Evolutionary conservation across 495 filamentous ascomycete species (phyloP).

Genomic region (Xylaria cubensis): DNA sequence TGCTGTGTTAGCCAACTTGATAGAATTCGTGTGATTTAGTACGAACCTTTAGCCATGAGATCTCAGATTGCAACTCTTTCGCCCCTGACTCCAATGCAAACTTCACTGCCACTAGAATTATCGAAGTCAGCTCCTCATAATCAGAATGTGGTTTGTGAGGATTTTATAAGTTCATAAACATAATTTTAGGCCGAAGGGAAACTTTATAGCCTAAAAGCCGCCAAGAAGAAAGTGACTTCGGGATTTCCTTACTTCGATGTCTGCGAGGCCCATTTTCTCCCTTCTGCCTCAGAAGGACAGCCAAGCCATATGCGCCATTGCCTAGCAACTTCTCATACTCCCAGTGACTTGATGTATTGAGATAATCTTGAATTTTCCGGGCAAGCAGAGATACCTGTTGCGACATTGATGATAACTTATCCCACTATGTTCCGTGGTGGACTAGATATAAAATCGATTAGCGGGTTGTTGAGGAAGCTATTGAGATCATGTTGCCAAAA

Average conservation of each 20-base stretch:
- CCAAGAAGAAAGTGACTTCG: not conserved
- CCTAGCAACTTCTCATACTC: constrained; percentile 16
- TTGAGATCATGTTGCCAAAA: not conserved
- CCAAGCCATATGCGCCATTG: constrained; percentile 3
- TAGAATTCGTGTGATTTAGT: not conserved
- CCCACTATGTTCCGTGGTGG: not conserved
- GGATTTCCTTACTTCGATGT: constrained; percentile 15
- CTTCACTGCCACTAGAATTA: constrained; percentile 14
- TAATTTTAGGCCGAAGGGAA: not conserved
- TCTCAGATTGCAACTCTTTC: constrained; percentile 1
- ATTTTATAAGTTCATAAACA: not conserved
- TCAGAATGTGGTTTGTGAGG: not conserved
- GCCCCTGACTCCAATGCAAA: not conserved
- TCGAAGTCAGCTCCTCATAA: not conserved
- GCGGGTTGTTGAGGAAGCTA: not conserved
- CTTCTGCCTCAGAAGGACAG: constrained; percentile 9
- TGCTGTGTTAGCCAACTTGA: not conserved
- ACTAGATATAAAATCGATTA: not conserved
- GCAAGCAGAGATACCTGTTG: not conserved
- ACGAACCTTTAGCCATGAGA: constrained; percentile 14
- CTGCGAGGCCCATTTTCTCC: not conserved
- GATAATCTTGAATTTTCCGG: not conserved
- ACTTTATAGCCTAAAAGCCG: not conserved
- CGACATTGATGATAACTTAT: not conserved
- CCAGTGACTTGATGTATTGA: not conserved